Conservation (phyloP, 2,329 filamentous ascomycete species). For the Beauveria caledonica region DNA sequence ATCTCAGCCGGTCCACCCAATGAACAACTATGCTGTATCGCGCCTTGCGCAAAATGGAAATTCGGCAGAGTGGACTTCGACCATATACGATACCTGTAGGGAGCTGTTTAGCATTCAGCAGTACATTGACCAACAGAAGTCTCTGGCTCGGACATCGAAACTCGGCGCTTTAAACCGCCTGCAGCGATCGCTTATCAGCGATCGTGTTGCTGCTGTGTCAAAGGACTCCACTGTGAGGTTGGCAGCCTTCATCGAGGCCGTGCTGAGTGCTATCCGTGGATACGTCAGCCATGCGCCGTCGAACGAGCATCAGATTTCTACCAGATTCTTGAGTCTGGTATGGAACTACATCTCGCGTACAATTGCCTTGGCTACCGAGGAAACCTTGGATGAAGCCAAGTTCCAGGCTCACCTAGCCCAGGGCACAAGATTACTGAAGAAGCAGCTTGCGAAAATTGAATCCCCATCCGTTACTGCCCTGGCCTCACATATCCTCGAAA, state of each 20-base stretch:
- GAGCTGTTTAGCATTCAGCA: conserved; percentile 35
- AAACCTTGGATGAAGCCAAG: conserved; percentile 50
- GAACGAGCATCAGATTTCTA: conserved; percentile 19
- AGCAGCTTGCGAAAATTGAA: conserved; percentile 19
- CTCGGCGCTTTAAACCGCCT: conserved; percentile 50
- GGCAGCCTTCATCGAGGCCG: conserved; percentile 39
- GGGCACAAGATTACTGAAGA: conserved; percentile 36
- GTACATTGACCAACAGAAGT: conserved; percentile 33
- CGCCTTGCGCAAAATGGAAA: conserved; percentile 32
- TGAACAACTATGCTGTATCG: conserved; percentile 49
- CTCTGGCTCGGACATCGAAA: conserved; percentile 36
- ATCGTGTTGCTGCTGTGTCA: conserved; percentile 45
- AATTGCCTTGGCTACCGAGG: conserved; percentile 34
- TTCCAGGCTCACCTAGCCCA: conserved; percentile 56
- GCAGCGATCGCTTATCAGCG: conserved; percentile 49
- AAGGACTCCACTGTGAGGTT: conserved; percentile 54
- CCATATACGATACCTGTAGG: conserved; percentile 42
- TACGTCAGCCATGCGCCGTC: conserved; percentile 30
- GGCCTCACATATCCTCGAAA: conserved; percentile 30
- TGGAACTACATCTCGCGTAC: conserved; percentile 49
- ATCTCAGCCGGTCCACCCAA: conserved; percentile 46
- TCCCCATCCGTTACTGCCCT: conserved; percentile 27
- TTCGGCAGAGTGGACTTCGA: conserved; percentile 40
- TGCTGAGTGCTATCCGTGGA: conserved; percentile 32
- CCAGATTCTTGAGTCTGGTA: conserved; percentile 28